Base-by-base conservation (phyloP, 176 grass and related monocot species). In the barley (Hordeum vulgare) region DNA sequence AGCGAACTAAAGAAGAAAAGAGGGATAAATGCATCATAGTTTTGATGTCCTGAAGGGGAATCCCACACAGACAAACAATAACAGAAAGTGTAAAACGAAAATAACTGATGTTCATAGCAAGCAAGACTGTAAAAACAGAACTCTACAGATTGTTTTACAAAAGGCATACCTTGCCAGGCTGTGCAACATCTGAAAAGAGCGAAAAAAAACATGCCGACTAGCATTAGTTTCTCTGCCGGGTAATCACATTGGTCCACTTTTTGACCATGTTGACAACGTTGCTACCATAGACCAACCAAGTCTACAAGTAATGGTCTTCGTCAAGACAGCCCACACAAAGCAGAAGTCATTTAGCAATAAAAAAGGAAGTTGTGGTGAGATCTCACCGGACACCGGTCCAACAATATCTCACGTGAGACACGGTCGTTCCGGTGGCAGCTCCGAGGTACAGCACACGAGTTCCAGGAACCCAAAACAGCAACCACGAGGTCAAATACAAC, bases 251-350 rank as follows among this genome's bases (percentile, higher is more conserved):
- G 47, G 95, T 95, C 61, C 90, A 64, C 79, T 98, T 98, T 82
- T 94, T 97, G 8, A 92, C 92, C 92, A 98, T 98, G 51, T 92
- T 98, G 20, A 98, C 93, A n/a, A 31, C n/a, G n/a, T n/a, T n/a
- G n/a, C n/a, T n/a, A n/a, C n/a, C n/a, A n/a, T 95, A 98, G 9
- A 95, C 92, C 62, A 93, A 66, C 4, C 89, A 89, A 24, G 77
- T 82, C 90, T 98, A 87, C 28, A 72, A 80, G 2, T 2, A 0
- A 25, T 21, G 5, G 0, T 20, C 25, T 21, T 40, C 0, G 20
- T 27, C 44, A 75, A 8, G 51, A 18, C 24, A 44, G 0, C 28
- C 62, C 4, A 68, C 21, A 67, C 0, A 80, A 20, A 12, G 2
- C 0, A 89, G 14, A 44, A 4, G 14, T 49, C 0, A 1, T 4